Conservation (phyloP, 306 rosid genomes). For the Cicer pinnatifidum region DNA sequence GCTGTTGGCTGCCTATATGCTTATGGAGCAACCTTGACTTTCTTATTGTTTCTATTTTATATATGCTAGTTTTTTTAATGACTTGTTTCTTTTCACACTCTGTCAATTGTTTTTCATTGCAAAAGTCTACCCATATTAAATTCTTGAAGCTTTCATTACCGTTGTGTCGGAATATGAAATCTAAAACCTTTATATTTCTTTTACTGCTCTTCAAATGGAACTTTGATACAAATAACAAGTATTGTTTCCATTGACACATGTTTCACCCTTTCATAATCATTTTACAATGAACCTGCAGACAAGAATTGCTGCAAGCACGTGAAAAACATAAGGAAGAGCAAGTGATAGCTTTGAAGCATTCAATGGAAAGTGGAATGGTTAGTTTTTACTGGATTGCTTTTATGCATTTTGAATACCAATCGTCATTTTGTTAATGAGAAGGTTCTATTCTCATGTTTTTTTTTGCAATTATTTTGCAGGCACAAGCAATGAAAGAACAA, state of each 20-base stretch:
- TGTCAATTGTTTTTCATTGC: slow-evolving; percentile 29
- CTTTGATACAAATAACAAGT: background rate
- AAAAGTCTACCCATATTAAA: background rate
- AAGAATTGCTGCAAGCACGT: slow-evolving; percentile 72
- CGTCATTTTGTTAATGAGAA: slow-evolving; percentile 1
- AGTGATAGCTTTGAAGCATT: slow-evolving; percentile 69
- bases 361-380: slow-evolving; percentile 98
- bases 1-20: slow-evolving; percentile 26
- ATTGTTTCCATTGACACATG: slow-evolving; percentile 27
- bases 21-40: slow-evolving; percentile 14
- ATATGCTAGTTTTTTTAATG: background rate
- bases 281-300: slow-evolving; percentile 56
- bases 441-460: slow-evolving; percentile 12
- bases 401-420: slow-evolving; percentile 5
- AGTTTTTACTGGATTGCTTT: slow-evolving; percentile 42
- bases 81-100: background rate
- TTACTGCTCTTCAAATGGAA: slow-evolving; percentile 10
- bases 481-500: slow-evolving; percentile 99
- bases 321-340: slow-evolving; percentile 90
- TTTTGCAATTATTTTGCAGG: slow-evolving; percentile 57
- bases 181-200: slow-evolving; percentile 20
- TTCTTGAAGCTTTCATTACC: slow-evolving; percentile 35
- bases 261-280: background rate
- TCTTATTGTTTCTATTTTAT: background rate
- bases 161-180: slow-evolving; percentile 15